Conservation (phyloP, 257 asterid genomes). For the Capsicum baccatum region DNA sequence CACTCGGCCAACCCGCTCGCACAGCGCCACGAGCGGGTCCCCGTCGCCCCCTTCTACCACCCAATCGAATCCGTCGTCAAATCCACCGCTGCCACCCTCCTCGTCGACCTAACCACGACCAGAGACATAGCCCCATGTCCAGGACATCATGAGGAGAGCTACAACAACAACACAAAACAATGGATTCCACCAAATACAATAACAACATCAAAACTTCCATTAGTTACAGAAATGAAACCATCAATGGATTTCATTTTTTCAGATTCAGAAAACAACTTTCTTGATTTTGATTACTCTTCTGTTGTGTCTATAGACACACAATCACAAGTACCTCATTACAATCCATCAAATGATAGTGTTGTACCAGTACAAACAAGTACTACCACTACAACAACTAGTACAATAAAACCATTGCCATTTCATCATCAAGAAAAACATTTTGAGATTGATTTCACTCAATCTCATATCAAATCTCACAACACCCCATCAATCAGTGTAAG, state of each 20-base stretch:
- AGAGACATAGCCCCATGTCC: neutral
- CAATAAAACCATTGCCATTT: conserved; percentile 42
- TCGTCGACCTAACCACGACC: neutral
- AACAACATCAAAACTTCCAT: conserved; percentile 33
- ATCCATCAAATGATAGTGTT: conserved; percentile 59
- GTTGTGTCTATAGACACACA: conserved; percentile 43
- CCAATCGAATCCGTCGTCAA: conserved; percentile 63
- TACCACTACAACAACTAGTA: conserved; percentile 23
- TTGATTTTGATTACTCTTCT: conserved; percentile 67
- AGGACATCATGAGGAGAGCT: conserved; percentile 26
- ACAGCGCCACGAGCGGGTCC: conserved; percentile 73
- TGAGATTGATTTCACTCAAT: conserved; percentile 67
- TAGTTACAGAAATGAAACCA: conserved; percentile 52
- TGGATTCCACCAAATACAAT: conserved; percentile 46
- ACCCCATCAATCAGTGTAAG: conserved; percentile 73
- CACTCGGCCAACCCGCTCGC: conserved; percentile 85
- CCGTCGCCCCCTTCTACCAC: conserved; percentile 73
- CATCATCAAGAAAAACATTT: conserved; percentile 51
- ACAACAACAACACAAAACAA: conserved; percentile 38
- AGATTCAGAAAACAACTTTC: conserved; percentile 59
- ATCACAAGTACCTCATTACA: conserved; percentile 26
- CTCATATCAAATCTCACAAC: conserved; percentile 60
- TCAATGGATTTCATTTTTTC: conserved; percentile 60
- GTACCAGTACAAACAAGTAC: conserved; percentile 68
- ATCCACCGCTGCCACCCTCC: conserved; percentile 43